Evolutionary conservation across 805 yeast species (phyloP), one percentile per base, ranked within the genome.

Genomic region (Starmera quercuum): DNA sequence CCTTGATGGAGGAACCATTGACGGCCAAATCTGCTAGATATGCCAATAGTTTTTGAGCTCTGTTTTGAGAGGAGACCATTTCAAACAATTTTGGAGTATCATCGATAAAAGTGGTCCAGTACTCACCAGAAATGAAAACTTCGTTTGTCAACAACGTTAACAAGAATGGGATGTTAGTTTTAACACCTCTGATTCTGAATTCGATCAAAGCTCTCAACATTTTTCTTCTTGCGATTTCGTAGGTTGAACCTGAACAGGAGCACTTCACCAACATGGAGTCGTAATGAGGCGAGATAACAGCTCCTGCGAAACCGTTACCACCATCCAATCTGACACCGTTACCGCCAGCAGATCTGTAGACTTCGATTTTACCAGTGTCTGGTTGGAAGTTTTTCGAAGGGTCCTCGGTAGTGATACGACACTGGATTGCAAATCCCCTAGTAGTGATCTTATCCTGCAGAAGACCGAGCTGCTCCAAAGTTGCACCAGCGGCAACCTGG

Each of bases 241-340:
- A 92, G 34, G 95, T 90, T 17, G 95, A 82, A 40, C 97, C 98
- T n/a, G 95, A 78, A 56, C 97, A 86, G 23, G 95, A 77, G 62
- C 98, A 90, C 64, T 90, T 90, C 45, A 90, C 98, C 73, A 90
- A 75, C 96, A 90, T 83, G 24, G 97, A 88, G 64, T 90, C 98
- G 65, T 90, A 90, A 64, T 86, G 95, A 27, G 98, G 98, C 22
- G 95, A 81, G 47, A 90, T 92, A 46, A 92, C 78, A 16, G 97
- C 83, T 44, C 98, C 98, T 10, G 95, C 95, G 60, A 86, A 90
- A 4, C 96, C 97, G 58, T 90, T 90, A 65, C 97, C 97, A 67
- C 98, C 98, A 54, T 90, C 98, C 49, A 92, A 73, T 68, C 99
- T 80, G 31, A 92, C 97, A 61, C 99, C 99, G 56, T 92, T 92